A percentile compares a stretch with the other conserved stretches of the same genome.
Evolutionary conservation across 768 basidiomycete species (phyloP).

Genomic region (Lactarius indigo): DNA sequence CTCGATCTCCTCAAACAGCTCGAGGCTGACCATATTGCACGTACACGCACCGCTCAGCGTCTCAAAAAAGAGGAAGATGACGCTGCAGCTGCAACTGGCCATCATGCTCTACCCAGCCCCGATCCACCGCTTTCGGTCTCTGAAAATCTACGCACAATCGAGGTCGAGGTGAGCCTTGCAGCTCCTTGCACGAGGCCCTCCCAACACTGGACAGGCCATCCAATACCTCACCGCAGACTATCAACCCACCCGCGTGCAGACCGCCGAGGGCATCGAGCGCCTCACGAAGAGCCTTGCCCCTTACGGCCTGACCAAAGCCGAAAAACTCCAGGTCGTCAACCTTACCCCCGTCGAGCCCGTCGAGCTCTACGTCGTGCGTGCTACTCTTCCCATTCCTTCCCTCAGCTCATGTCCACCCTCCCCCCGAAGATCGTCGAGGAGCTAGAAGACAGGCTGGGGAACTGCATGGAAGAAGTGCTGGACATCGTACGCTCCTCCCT

Average conservation of each 20-base stretch:
- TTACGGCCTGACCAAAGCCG: conserved; percentile 80
- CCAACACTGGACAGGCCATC: conserved; percentile 57
- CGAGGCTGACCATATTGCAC: conserved; percentile 66
- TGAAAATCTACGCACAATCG: conserved; percentile 80
- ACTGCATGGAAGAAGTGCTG: conserved; percentile 66
- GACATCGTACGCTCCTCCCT: conserved; percentile 48
- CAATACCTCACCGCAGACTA: conserved; percentile 75
- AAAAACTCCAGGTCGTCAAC: conserved; percentile 92
- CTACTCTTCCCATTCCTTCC: neutral
- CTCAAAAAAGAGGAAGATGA: conserved; percentile 74
- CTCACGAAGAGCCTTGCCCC: conserved; percentile 65
- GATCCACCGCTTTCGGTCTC: conserved; percentile 52
- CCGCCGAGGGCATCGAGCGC: conserved; percentile 54
- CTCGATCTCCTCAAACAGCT: conserved; percentile 71
- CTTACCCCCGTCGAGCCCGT: conserved; percentile 77
- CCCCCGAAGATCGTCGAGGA: conserved; percentile 83
- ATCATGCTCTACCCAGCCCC: conserved; percentile 29
- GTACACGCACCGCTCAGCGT: conserved; percentile 64
- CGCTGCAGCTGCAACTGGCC: conserved; percentile 33
- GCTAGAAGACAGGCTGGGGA: conserved; percentile 75
- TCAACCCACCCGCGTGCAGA: conserved; percentile 66
- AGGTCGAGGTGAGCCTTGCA: conserved; percentile 62
- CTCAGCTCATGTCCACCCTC: neutral
- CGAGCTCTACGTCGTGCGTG: conserved; percentile 83
- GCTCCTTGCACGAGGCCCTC: neutral